Base-by-base conservation (phyloP, 371 early-diverging fungal species). In the Syncephalastrum racemosum region DNA sequence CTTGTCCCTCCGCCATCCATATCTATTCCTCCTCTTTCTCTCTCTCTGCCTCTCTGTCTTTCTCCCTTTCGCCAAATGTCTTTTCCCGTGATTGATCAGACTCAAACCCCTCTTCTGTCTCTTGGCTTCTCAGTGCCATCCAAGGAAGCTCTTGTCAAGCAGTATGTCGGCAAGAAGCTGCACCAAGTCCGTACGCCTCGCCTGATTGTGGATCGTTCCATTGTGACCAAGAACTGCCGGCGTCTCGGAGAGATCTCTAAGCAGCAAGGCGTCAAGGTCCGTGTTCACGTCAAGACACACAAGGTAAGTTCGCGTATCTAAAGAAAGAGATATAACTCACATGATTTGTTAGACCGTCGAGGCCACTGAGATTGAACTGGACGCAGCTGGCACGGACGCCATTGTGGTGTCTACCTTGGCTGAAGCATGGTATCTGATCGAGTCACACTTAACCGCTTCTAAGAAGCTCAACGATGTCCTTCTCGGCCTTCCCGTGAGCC, bases 231-330 rank as follows among this genome's bases (percentile, higher is more conserved):
- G 14, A 74, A 78, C 59, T 70, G 70, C 24, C 42, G 60, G 16
- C 46, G 54, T 16, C 49, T 78, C n/a, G 51, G 66, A 31, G 25
- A 24, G 19, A 64, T 72, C 15, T 50, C 58, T 6, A 27, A 59
- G 8, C 56, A 63, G 45, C 46, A 63, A 12, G 51, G 54, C 19
- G 58, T 67, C 24, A 70, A 70, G 50, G 58, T 72, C 8, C 68
- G 78, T 24, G 63, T 71, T 1, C 78, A 78, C 40, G 66, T 78
- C 24, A 78, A 78, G 59, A 70, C 78, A n/a, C 75, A 75, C 52
- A 78, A 78, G 67, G 77, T 77, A 69, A 18, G 18, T 23, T 19
- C 18, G 7, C 6, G 39, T 23, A 45, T n/a, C 14, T 18, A 20
- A 48, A 22, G 39, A 22, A 42, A 43, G 22, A 15, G 16, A 23